A percentile compares a stretch with the other conserved stretches of the same genome.
Evolutionary conservation across 345 rosid species (phyloP).

Genomic region (Rhodomyrtus tomentosa): DNA sequence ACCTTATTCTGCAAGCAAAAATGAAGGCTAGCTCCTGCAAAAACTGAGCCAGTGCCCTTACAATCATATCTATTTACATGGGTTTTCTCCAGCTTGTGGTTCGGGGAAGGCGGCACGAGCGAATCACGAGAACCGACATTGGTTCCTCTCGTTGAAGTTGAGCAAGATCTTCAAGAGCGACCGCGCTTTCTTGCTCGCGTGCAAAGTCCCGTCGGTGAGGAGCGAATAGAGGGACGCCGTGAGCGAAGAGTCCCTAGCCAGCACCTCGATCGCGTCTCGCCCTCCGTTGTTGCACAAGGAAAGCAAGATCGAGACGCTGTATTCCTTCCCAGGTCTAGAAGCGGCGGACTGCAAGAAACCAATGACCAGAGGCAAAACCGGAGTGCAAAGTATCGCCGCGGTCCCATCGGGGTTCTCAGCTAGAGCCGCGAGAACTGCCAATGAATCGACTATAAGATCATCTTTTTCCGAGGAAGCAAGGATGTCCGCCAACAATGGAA

Average conservation of each 20-base stretch:
- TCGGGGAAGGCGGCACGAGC: background rate
- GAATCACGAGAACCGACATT: background rate
- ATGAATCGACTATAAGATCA: conserved; percentile 42
- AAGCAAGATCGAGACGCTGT: conserved; percentile 40
- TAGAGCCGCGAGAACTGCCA: conserved; percentile 51
- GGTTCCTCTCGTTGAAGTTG: conserved; percentile 21
- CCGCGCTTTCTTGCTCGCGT: conserved; percentile 31
- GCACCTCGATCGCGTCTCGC: conserved; percentile 21
- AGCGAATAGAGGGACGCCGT: conserved; percentile 30
- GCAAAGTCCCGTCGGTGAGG: conserved; percentile 28
- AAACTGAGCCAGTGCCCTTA: conserved; percentile 22
- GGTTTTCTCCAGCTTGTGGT: background rate
- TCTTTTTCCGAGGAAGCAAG: conserved; percentile 25
- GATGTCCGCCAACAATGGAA: conserved; percentile 32
- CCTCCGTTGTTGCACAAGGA: conserved; percentile 43
- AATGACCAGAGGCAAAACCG: conserved; percentile 24
- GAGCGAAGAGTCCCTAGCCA: conserved; percentile 24
- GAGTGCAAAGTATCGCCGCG: conserved; percentile 27
- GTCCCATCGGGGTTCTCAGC: conserved; percentile 43
- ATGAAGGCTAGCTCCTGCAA: conserved; percentile 19
- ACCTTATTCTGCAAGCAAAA: background rate
- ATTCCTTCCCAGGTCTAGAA: conserved; percentile 37
- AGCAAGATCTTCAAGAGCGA: conserved; percentile 33
- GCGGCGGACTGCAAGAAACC: conserved; percentile 20
- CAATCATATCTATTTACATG: conserved; percentile 8